Base-by-base conservation (phyloP, 2,329 filamentous ascomycete genomes). In the Sporothrix inflata region DNA sequence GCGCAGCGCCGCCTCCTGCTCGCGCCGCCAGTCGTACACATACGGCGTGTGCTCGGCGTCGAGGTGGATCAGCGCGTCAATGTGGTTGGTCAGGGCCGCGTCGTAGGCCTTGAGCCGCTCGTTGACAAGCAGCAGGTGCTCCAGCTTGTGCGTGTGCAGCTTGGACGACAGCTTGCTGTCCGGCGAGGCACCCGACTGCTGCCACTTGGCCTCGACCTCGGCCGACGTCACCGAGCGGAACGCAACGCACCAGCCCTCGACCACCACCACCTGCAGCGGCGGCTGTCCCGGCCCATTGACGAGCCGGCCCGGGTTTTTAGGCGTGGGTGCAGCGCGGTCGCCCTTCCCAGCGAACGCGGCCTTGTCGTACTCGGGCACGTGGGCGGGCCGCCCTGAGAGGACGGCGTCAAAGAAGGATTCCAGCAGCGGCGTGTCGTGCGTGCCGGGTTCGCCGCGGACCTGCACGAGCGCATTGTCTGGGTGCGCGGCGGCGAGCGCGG, bases 221-320 rank as follows among this genome's bases (percentile, higher is more conserved):
- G 82, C 79, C 0, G 85, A 80, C 40, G 82, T 77, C 14, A 94
- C 80, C 0, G 91, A 81, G 6, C 90, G 89, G 82, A 97, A 97
- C 2, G 94, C 94, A 14, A 97, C 89, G 80, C 92, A 96, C 94
- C 94, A 97, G 21, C 94, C 94, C 80, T 98, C 94, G 75, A 97
- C 90, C 69, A 97, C 88, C 27, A 97, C 86, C 7, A 95, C 88
- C 30, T 87, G 81, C 30, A 87, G 81, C n/a, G 80, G 83, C 2
- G 78, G 80, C 70, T 87, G 84, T 1, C 85, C 85, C 0, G 80
- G 81, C 61, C 79, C 81, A 75, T 89, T 89, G 73, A 91, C 85
- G 16, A 78, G 78, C 2, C 65, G 71, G 34, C 85, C 82, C 92
- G 94, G 97, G 63, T 85, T 78, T 12, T 81, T 82, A 72, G 87